Base-by-base conservation (phyloP, 805 yeast genomes). In the Candida ulmi region DNA sequence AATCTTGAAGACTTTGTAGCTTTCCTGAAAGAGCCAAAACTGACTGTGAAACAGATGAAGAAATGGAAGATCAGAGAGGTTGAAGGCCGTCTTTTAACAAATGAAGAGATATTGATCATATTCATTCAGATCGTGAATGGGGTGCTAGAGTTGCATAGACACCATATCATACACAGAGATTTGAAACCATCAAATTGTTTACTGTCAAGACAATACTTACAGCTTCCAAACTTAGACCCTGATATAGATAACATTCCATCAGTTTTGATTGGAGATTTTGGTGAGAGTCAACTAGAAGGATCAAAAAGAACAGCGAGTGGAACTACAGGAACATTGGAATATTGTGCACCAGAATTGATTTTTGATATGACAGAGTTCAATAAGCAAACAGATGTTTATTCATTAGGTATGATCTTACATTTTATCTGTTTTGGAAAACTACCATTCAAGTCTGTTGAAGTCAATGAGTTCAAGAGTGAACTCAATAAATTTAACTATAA, bases 171-270 rank as follows among this genome's bases (percentile, higher is more conserved):
- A n/a, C 96, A 88, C 54, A 69, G 96, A 24, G 96, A 88, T 58
- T 66, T 88, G 45, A 88, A 88, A 51, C 96, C 96, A 0, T 84
- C 95, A 1, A 88, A 88, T 52, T 87, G 95, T 61, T 65, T 88
- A 21, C 61, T 88, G 36, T 41, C 66, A 2, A 47, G 51, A 4
- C 44, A 49, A 19, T 62, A 55, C 18, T 16, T 48, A 23, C 31
- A 11, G 39, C 45, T 11, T 44, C 47, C 48, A 9, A 34, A 40
- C 25, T 30, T 35, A 4, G 42, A 39, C 3, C 43, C 42, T 1
- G 42, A 50, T 13, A 30, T 45, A 4, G 43, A 41, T 8, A 43
- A 45, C 19, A 65, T 81, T 11, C 95, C 95, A 0, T 73, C 70
- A n/a, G 75, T 86, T 2, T 67, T 87, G 12, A 90, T 88, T 11